These are phyloP conservation scores for Ceratocystis destructans DNA, from an alignment of 2,329 filamentous ascomycete species.

Conservation along the genomic window DNA sequence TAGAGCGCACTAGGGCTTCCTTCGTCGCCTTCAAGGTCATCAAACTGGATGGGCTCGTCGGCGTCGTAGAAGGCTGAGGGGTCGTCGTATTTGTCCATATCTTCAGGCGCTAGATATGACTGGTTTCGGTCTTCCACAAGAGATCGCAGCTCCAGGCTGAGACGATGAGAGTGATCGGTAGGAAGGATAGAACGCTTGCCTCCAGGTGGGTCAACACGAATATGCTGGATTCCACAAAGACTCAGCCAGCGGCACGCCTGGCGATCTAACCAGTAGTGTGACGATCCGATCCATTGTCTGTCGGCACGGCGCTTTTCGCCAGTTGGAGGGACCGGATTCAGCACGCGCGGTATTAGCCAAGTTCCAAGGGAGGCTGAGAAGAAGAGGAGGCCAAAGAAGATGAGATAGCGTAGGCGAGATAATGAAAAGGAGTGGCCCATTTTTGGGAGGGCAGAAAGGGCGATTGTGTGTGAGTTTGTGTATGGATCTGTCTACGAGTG, in stretches of 20 bases:
- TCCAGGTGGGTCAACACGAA: constrained; percentile 45
- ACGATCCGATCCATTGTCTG: constrained; percentile 53
- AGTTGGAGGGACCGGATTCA: constrained; percentile 51
- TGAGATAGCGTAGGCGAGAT: constrained; percentile 35
- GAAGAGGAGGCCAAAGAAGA: constrained; percentile 29
- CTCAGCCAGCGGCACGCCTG: constrained; percentile 68
- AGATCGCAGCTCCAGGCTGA: constrained; percentile 27
- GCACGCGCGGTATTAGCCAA: constrained; percentile 38
- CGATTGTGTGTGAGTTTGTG: background rate
- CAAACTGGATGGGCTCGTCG: constrained; percentile 22
- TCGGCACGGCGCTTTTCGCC: constrained; percentile 50
- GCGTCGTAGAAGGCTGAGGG: constrained; percentile 19
- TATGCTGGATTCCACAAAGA: constrained; percentile 64
- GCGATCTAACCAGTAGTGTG: constrained; percentile 59
- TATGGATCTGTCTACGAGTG: background rate
- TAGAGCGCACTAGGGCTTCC: constrained; percentile 21
- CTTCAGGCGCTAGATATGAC: constrained; percentile 16
- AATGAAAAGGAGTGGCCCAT: constrained; percentile 21
- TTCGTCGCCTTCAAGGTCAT: constrained; percentile 24
- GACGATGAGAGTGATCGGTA: constrained; percentile 20
- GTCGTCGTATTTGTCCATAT: constrained; percentile 23
- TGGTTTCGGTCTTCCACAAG: constrained; percentile 8
- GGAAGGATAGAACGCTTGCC: constrained; percentile 23
- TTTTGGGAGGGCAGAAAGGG: background rate
- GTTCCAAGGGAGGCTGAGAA: constrained; percentile 35